Conservation (phyloP, 768 basidiomycete genomes). For the Boletus vermiculosoides region DNA sequence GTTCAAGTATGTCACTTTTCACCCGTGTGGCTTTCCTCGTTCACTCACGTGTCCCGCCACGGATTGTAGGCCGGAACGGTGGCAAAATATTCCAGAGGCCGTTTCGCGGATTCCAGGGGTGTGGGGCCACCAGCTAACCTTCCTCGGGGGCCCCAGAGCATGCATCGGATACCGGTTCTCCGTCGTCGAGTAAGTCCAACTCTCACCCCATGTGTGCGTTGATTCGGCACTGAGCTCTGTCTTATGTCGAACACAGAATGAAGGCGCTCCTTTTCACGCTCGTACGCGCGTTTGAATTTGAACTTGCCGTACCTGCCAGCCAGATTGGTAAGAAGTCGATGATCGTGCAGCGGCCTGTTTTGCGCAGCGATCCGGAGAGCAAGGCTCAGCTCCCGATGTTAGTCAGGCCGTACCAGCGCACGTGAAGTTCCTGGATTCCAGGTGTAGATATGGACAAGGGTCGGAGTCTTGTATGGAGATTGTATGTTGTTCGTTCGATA, state of each 20-base stretch:
- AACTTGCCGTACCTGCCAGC: conserved; percentile 4
- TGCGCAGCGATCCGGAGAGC: conserved; percentile 2
- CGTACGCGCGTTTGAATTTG: conserved; percentile 12
- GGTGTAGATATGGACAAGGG: background rate
- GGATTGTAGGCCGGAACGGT: conserved; percentile 57
- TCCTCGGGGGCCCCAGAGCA: conserved; percentile 61
- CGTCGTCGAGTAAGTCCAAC: conserved; percentile 48
- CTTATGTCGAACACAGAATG: background rate
- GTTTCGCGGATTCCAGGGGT: conserved; percentile 53
- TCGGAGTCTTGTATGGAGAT: too few species aligned
- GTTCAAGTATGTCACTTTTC: too few species aligned
- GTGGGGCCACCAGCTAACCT: conserved; percentile 57
- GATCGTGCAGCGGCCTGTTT: conserved; percentile 1
- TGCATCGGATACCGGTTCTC: conserved; percentile 73
- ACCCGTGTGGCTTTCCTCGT: too few species aligned
- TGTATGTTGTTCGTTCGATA: background rate
- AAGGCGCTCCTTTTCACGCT: conserved; percentile 10
- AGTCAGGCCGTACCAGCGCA: conserved; percentile 3
- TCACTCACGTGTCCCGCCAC: too few species aligned
- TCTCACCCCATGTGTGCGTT: too few species aligned
- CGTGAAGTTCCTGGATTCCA: background rate
- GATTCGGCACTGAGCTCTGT: background rate
- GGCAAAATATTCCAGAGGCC: conserved; percentile 48
- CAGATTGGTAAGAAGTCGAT: background rate
- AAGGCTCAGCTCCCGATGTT: conserved; percentile 11